Conservation (phyloP, 176 grass and related monocot species). For the Ensete ventricosum region DNA sequence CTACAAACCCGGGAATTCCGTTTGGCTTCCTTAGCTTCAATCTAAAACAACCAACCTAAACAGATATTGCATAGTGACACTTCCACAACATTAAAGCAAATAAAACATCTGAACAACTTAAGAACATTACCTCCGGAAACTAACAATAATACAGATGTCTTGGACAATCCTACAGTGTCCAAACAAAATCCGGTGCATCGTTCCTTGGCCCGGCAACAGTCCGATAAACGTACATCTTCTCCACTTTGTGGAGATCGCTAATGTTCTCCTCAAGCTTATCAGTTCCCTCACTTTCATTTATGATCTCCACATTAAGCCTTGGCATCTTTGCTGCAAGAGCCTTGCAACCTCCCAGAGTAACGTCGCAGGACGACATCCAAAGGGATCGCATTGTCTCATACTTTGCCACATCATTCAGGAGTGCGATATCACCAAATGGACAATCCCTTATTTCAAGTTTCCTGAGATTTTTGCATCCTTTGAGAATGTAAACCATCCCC, state of each 20-base stretch:
- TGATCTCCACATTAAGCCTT: slow-evolving; percentile 73
- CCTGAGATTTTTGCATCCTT: slow-evolving; percentile 61
- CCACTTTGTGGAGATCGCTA: slow-evolving; percentile 31
- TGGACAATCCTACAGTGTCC: slow-evolving; percentile 50
- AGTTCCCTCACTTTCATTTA: slow-evolving; percentile 38
- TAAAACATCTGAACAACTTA: not conserved
- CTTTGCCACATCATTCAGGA: slow-evolving; percentile 53
- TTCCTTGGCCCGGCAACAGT: slow-evolving; percentile 52
- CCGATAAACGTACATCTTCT: slow-evolving; percentile 76
- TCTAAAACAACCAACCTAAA: slow-evolving; percentile 3
- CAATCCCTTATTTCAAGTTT: slow-evolving; percentile 77
- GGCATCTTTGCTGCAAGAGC: slow-evolving; percentile 59
- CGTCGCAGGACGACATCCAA: slow-evolving; percentile 88
- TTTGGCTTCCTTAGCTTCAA: slow-evolving; percentile 12
- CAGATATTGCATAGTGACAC: too few relatives aligned
- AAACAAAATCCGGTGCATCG: slow-evolving; percentile 73
- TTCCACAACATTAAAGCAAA: not conserved
- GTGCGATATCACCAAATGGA: slow-evolving; percentile 65
- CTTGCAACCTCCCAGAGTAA: slow-evolving; percentile 66
- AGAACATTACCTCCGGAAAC: not conserved
- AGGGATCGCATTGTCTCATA: slow-evolving; percentile 98
- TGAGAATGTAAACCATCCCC: slow-evolving; percentile 64
- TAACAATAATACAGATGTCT: slow-evolving; percentile 19
- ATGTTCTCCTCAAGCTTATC: slow-evolving; percentile 38
- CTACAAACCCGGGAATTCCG: too few relatives aligned